Evolutionary conservation across 2,329 filamentous ascomycete species (phyloP), one percentile per base, ranked within the genome.

Genomic region (Fusarium poae): DNA sequence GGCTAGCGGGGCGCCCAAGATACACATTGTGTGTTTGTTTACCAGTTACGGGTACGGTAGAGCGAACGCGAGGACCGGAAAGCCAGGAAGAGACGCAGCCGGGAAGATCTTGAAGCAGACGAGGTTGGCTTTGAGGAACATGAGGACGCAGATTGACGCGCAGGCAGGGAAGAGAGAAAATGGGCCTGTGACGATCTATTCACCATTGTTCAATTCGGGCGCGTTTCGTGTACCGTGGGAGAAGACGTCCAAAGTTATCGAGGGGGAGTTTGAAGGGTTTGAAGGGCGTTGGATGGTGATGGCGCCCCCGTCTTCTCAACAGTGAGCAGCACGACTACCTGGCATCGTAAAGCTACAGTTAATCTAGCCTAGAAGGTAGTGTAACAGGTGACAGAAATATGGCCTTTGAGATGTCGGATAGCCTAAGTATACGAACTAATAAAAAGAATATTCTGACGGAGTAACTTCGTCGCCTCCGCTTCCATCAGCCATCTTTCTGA

Each of bases 11-110:
- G 69, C 72, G 0, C 71, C 75, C 1, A 63, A n/a, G 6, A 25
- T 72, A 23, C 37, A 70, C 1, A 68, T 72, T 0, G 57, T 73
- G 11, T 72, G 68, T 11, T 32, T 72, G 0, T 72, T 68, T 6
- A 70, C 68, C 2, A 72, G 71, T 5, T 72, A 72, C 6, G 71
- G 71, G 0, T 72, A 61, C 11, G 70, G 70, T 5, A 62, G 62
- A 18, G 49, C 55, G 2, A 70, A 72, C 13, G 10, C 21, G 1
- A 51, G 27, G 16, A 70, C 50, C 0, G 62, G 68, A 39, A 72
- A 72, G 27, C 62, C 71, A 0, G 71, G 68, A 4, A 68, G 51
- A 8, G 71, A 73, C 16, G 39, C 10, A 4, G 43, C 35, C 1
- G 25, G 29, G 4, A 59, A 51, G 34, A 73, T 73, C 8, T 11